Percentiles rank a stretch among this genome's conserved stretches.
These are phyloP conservation scores for Takakia lepidozioides DNA, from an alignment of 225 moss, liverwort and hornwort species.

Conservation along the genomic window DNA sequence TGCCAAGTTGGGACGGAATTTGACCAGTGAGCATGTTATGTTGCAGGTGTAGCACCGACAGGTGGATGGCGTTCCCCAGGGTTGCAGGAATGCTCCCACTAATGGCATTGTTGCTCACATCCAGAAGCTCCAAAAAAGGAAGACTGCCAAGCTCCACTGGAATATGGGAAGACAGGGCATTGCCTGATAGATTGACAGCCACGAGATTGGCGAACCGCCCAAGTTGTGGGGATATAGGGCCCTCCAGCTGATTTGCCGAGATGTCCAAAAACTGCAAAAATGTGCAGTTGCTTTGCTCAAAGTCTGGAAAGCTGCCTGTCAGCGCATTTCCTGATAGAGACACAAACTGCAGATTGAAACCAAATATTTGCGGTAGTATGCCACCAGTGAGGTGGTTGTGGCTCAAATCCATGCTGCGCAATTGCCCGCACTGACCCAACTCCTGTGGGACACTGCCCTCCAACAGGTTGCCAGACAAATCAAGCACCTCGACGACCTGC, in stretches of 20 bases:
- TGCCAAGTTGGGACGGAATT: conserved; percentile 70
- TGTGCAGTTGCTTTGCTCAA: conserved; percentile 48
- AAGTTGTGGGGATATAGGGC: conserved; percentile 48
- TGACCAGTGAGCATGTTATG: conserved; percentile 52
- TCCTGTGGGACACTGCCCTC: conserved; percentile 31
- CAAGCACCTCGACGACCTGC: conserved; percentile 45
- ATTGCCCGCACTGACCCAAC: conserved; percentile 32
- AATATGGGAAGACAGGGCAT: conserved; percentile 46
- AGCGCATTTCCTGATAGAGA: conserved; percentile 54
- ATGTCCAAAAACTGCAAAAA: conserved; percentile 63
- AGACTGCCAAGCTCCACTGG: conserved; percentile 60
- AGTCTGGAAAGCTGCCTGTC: conserved; percentile 51
- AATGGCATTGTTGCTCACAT: conserved; percentile 65
- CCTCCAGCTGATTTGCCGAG: conserved; percentile 47
- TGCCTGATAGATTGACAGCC: conserved; percentile 53
- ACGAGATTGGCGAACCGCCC: conserved; percentile 55
- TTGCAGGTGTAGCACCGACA: conserved; percentile 48
- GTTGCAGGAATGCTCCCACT: conserved; percentile 52
- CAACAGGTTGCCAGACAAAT: conserved; percentile 34
- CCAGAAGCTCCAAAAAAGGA: conserved; percentile 40
- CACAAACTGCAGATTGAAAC: conserved; percentile 51
- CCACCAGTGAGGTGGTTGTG: conserved; percentile 56
- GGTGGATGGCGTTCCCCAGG: conserved; percentile 43
- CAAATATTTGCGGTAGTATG: conserved; percentile 51
- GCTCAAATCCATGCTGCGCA: conserved; percentile 60